Evolutionary conservation across 106 monocot genomes (phyloP).

Genomic region (Narthecium ossifragum): DNA sequence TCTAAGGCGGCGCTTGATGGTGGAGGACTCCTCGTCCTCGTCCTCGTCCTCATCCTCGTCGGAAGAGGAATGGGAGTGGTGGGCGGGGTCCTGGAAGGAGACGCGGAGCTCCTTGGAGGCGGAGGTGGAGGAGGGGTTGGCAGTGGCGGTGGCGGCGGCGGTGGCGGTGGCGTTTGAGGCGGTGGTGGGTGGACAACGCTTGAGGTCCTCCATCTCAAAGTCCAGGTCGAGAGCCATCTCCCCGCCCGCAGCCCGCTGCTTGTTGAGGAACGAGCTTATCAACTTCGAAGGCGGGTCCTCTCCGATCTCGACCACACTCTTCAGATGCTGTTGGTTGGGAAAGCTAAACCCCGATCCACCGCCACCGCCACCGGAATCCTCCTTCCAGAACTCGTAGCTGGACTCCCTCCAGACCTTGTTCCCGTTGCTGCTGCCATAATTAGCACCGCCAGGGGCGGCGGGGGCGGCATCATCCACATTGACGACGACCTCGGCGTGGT

Average conservation of each 20-base stretch:
- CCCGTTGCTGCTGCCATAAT: too few species aligned
- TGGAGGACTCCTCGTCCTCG: neutral
- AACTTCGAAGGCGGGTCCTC: slow-evolving; percentile 31
- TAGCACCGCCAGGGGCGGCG: neutral
- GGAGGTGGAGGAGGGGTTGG: too few species aligned
- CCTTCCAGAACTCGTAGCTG: slow-evolving; percentile 34
- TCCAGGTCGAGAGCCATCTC: slow-evolving; percentile 41
- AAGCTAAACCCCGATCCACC: neutral
- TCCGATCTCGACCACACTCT: neutral
- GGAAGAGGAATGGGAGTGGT: slow-evolving; percentile 8
- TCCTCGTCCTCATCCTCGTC: slow-evolving; percentile 8
- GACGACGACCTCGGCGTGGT: slow-evolving; percentile 35
- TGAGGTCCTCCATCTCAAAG: slow-evolving; percentile 55
- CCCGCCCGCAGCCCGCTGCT: slow-evolving; percentile 29
- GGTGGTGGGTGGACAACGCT: slow-evolving; percentile 8
- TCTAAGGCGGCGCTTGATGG: neutral
- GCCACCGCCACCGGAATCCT: neutral
- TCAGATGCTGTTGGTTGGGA: neutral
- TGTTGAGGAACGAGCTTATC: slow-evolving; percentile 32
- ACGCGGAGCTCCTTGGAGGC: slow-evolving; percentile 49
- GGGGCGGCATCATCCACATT: slow-evolving; percentile 35
- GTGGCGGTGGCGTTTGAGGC: too few species aligned
- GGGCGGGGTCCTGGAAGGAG: slow-evolving; percentile 29
- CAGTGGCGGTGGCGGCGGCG: neutral
- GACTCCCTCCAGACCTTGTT: slow-evolving; percentile 2